Base-by-base conservation (phyloP, 192 early-diverging fungal genomes). In the Coemansia sp. region DNA sequence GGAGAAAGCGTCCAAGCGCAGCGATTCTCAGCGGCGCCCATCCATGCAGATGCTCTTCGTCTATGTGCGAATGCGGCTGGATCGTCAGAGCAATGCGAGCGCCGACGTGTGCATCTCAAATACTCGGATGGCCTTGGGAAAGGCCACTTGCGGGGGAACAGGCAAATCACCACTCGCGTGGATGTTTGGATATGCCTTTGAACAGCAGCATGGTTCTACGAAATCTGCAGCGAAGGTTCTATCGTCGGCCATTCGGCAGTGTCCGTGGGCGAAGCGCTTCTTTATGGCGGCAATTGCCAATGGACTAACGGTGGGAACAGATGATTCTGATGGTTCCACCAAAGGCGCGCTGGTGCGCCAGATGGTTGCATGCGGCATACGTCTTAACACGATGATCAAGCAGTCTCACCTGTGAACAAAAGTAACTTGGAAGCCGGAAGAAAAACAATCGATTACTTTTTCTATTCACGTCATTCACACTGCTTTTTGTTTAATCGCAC, bases 221-320 rank as follows among this genome's bases (percentile, higher is more conserved):
- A 39, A 32, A 4, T 56, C 65, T 3, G 69, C 65, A 11, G 67
- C 63, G 41, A 64, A 64, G 1, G 19, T 48, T 38, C 18, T 68
- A 69, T 26, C 65, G n/a, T 38, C 50, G 1, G 77, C 69, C 0
- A 43, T 74, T 41, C 64, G 48, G 19, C 12, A 40, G 40, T 79
- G 77, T 58, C 68, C 72, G 4, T 79, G 77, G 77, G 53, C 56
- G 0, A 79, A 79, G 56, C 54, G 56, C 10, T 44, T 79, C 56
- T 79, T 74, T 32, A n/a, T 79, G 57, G 3, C 62, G 53, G 65
- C 65, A 7, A 10, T 71, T 12, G 69, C 26, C 3, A 26, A 60
- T 12, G 61, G 40, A 12, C 47, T 56, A 10, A 47, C 39, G 32
- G 48, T 71, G 50, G 64, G 52, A 5, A 39, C 9, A 1, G 58